Evolutionary conservation across 2,329 filamentous ascomycete species (phyloP).

Genomic region (Plectosphaerella sp.): DNA sequence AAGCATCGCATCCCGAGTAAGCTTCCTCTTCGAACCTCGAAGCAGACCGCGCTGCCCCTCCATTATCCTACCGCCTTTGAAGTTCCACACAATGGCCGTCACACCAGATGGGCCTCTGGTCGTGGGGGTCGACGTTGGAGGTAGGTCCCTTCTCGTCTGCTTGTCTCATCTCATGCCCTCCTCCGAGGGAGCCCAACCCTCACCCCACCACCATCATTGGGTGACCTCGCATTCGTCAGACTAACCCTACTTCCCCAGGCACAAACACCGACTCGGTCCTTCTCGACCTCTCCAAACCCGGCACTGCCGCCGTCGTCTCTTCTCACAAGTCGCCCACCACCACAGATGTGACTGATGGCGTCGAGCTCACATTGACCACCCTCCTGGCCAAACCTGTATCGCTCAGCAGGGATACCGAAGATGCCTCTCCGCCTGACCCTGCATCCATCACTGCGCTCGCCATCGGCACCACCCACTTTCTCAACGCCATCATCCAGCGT

Average conservation of each 20-base stretch:
- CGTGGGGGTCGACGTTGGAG: slow-evolving; percentile 12
- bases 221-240: not conserved
- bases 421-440: slow-evolving; percentile 19
- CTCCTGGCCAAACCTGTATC: slow-evolving; percentile 27
- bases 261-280: slow-evolving; percentile 52
- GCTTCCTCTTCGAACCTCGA: no score
- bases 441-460: slow-evolving; percentile 41
- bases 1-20: no score
- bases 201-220: not conserved
- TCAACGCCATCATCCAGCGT: slow-evolving; percentile 53
- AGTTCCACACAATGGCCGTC: not conserved
- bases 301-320: slow-evolving; percentile 8
- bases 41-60: not conserved
- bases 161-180: not conserved
- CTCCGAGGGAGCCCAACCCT: not conserved
- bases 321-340: slow-evolving; percentile 44
- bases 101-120: slow-evolving; percentile 8
- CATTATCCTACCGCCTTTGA: not conserved
- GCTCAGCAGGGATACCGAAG: no score
- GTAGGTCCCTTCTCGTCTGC: slow-evolving; percentile 4
- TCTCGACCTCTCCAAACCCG: slow-evolving; percentile 27
- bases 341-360: slow-evolving; percentile 40
- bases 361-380: slow-evolving; percentile 36
- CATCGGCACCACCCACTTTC: slow-evolving; percentile 54
- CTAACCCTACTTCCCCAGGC: slow-evolving; percentile 17